These are phyloP conservation scores for Capronia epimyces DNA, from an alignment of 2,329 filamentous ascomycete genomes.

Conservation along the genomic window DNA sequence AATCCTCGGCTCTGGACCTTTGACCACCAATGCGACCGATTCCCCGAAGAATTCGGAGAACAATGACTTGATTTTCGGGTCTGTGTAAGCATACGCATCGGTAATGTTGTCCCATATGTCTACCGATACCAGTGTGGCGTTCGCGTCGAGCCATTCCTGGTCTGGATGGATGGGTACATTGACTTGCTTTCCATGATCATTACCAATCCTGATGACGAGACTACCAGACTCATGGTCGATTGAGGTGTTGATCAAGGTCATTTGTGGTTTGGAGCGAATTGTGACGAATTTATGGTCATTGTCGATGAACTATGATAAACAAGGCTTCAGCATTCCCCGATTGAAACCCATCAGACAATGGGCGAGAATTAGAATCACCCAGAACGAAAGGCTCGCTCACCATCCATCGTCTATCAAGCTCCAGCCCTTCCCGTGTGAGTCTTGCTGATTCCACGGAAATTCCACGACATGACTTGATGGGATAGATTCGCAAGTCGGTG, in stretches of 20 bases:
- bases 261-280: conserved; percentile 55
- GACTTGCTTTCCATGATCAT: conserved; percentile 39
- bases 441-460: conserved; percentile 49
- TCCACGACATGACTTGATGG: conserved; percentile 62
- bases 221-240: conserved; percentile 43
- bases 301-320: conserved; percentile 44
- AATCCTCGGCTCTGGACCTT: conserved; percentile 54
- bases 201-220: conserved; percentile 43
- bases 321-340: conserved; percentile 2
- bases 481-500: conserved; percentile 51
- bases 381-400: conserved; percentile 15
- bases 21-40: conserved; percentile 55
- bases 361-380: neutral
- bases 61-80: conserved; percentile 45
- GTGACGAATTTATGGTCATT: conserved; percentile 55
- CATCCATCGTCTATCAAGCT: conserved; percentile 63
- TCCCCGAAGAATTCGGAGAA: conserved; percentile 51
- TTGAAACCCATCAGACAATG: neutral
- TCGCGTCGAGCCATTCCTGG: conserved; percentile 48
- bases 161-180: conserved; percentile 53
- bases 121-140: conserved; percentile 48
- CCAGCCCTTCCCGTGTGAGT: conserved; percentile 53
- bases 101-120: conserved; percentile 57
- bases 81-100: conserved; percentile 51
- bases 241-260: conserved; percentile 58